Conservation (phyloP, 75 land plant genomes). For the Gnetum montanum region DNA sequence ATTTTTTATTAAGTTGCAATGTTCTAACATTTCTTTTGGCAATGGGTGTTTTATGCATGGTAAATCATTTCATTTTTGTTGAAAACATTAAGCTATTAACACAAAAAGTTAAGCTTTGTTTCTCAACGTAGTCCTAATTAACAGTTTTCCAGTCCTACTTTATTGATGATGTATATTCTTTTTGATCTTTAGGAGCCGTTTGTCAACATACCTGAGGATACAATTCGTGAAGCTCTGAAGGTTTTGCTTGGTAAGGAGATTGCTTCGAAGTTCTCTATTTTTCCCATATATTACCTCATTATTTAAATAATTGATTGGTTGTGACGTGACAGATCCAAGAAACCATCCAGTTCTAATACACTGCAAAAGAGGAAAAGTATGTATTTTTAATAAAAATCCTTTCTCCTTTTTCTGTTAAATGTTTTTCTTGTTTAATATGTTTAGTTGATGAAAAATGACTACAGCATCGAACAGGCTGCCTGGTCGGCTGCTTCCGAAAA, state of each 20-base stretch:
- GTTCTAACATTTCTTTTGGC: no score
- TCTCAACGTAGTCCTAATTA: no score
- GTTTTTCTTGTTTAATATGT: neutral
- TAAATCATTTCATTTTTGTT: no score
- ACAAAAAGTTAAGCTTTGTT: no score
- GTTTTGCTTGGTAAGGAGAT: slow-evolving; percentile 50
- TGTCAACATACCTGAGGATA: slow-evolving; percentile 83
- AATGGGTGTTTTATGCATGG: no score
- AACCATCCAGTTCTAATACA: slow-evolving; percentile 88
- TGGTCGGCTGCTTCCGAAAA: slow-evolving; percentile 81
- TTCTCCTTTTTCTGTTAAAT: neutral
- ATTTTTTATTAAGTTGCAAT: no score
- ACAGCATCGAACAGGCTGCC: slow-evolving; percentile 90
- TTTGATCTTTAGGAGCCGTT: slow-evolving; percentile 70
- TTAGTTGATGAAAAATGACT: neutral
- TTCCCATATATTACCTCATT: neutral
- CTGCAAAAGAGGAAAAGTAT: slow-evolving; percentile 90
- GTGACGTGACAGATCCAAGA: slow-evolving; percentile 55
- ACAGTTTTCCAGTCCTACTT: no score
- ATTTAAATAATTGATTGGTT: neutral
- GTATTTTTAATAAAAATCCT: neutral
- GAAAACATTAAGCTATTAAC: no score
- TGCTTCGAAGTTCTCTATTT: no score
- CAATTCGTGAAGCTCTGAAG: slow-evolving; percentile 75
- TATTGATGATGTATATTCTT: neutral